Conservation (phyloP, 129 eudicot species). For the Chrysanthemum makinoi region DNA sequence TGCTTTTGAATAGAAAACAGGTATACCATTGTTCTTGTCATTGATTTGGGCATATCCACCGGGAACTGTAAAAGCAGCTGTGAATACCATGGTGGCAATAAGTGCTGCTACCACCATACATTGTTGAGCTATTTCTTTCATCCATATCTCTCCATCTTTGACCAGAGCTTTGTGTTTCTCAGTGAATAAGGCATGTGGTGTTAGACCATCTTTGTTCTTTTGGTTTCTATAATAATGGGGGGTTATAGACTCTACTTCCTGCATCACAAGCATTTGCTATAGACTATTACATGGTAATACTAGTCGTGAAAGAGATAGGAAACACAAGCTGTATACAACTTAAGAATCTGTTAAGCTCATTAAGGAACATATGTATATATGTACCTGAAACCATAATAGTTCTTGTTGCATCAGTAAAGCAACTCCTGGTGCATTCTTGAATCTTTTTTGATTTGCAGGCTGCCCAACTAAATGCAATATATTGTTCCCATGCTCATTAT, state of each 20-base stretch:
- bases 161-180: background rate
- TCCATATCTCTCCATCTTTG: background rate
- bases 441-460: background rate
- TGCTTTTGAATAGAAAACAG: background rate
- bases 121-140: background rate
- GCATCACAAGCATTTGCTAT: background rate
- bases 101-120: too few relatives aligned
- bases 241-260: background rate
- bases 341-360: background rate
- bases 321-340: too few relatives aligned
- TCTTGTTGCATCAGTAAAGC: background rate
- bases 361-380: background rate
- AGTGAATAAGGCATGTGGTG: background rate
- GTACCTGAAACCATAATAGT: background rate
- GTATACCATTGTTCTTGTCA: background rate
- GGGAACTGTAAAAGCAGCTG: constrained; percentile 1
- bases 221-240: background rate
- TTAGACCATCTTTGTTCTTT: background rate
- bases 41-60: background rate
- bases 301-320: background rate
- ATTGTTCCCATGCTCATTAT: background rate
- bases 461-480: background rate
- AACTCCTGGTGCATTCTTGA: background rate
- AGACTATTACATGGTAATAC: background rate
- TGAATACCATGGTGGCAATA: background rate